Percentiles rank a stretch among this genome's conserved stretches.
Evolutionary conservation across 164 flowering plant genomes (phyloP).

Genomic region (grape (Vitis vinifera)): ASM3070453v1 NC_081805.1:1482501-1483000

Average conservation of each 20-base stretch:
- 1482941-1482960: conserved; percentile 10
- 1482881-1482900: background rate
- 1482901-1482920: background rate
- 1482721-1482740: conserved; percentile 17
- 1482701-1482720: conserved; percentile 25
- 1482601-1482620: conserved; percentile 91
- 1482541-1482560: conserved; percentile 1
- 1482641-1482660: conserved; percentile 89
- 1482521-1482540: background rate
- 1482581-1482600: conserved; percentile 33
- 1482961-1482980: conserved; percentile 97
- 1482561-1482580: background rate
- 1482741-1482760: conserved; percentile 22
- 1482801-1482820: conserved; percentile 80
- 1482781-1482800: conserved; percentile 72
- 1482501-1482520: background rate
- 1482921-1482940: background rate
- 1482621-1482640: conserved; percentile 72
- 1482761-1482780: conserved; percentile 81
- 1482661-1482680: conserved; percentile 69
- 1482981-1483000: conserved; percentile 88
- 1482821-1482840: conserved; percentile 73
- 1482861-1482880: conserved; percentile 48
- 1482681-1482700: conserved; percentile 44
- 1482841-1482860: conserved; percentile 93